phyloP scores from a whole-genome alignment of 768 basidiomycete genomes.

The Leccinum truebloodii region DNA sequence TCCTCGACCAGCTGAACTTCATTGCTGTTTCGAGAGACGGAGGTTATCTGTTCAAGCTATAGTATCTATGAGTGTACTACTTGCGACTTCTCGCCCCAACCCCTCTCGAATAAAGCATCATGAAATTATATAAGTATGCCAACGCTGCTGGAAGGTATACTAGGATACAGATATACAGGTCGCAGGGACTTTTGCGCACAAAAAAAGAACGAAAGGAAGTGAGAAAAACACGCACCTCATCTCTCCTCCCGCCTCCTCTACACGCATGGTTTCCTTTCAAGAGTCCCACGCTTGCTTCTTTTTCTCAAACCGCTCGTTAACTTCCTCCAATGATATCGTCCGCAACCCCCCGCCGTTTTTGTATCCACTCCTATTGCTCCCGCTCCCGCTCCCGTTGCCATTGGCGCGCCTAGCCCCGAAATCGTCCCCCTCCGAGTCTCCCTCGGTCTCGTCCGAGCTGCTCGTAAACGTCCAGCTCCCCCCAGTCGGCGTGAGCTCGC shows the following conservation, averaged over 20 bases:
- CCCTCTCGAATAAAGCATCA: slow-evolving; percentile 3
- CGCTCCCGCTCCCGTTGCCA: background rate
- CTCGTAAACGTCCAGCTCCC: slow-evolving; percentile 74
- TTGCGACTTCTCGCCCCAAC: background rate
- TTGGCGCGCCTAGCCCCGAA: slow-evolving; percentile 21
- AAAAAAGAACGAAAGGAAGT: background rate
- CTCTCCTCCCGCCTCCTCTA: background rate
- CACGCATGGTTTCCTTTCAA: background rate
- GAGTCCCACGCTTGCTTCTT: slow-evolving; percentile 20
- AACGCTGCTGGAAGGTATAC: slow-evolving; percentile 19
- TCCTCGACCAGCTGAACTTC: slow-evolving; percentile 66
- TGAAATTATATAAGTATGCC: slow-evolving; percentile 13
- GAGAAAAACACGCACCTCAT: background rate
- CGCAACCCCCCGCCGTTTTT: slow-evolving; percentile 21
- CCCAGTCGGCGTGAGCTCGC: slow-evolving; percentile 60
- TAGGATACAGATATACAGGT: slow-evolving; percentile 13
- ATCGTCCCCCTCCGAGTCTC: slow-evolving; percentile 35
- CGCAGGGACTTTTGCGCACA: background rate
- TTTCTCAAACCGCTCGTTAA: slow-evolving; percentile 25
- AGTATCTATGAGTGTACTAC: slow-evolving; percentile 10
- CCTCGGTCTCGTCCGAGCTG: slow-evolving; percentile 29
- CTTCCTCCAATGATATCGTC: slow-evolving; percentile 30
- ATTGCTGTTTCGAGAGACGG: slow-evolving; percentile 63
- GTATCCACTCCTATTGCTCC: slow-evolving; percentile 9
- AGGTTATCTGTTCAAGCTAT: slow-evolving; percentile 58